phyloP scores from a whole-genome alignment of 805 yeast genomes.

The Ogataea sp. region DNA sequence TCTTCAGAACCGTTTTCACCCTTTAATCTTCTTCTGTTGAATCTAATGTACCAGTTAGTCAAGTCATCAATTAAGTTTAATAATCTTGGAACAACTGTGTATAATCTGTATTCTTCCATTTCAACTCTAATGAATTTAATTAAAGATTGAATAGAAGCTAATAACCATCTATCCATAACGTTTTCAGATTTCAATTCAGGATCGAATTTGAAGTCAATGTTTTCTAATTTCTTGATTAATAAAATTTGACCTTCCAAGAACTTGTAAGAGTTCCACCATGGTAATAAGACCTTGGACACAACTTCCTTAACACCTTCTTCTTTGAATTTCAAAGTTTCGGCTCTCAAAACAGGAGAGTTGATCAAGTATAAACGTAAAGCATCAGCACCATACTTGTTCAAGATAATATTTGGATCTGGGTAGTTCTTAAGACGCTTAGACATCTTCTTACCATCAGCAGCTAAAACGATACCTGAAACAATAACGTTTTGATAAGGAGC shows the following conservation, averaged over 20 bases:
- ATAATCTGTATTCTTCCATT: conserved; percentile 84
- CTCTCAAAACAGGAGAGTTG: conserved; percentile 95
- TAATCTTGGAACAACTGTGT: conserved; percentile 92
- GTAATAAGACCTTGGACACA: conserved; percentile 88
- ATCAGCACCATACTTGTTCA: conserved; percentile 93
- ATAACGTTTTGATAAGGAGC: conserved; percentile 95
- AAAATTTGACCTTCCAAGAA: conserved; percentile 94
- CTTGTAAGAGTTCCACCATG: conserved; percentile 98
- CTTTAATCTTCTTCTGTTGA: conserved; percentile 96
- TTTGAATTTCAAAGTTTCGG: conserved; percentile 92
- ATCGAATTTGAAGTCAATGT: conserved; percentile 66
- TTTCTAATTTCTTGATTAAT: conserved; percentile 67
- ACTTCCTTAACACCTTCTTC: conserved; percentile 99
- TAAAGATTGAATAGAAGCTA: conserved; percentile 93
- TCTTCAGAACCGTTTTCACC: conserved; percentile 86
- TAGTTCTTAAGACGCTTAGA: conserved; percentile 96
- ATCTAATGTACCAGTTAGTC: conserved; percentile 98
- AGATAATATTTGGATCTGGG: conserved; percentile 84
- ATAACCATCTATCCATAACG: conserved; percentile 96
- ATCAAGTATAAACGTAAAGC: conserved; percentile 92
- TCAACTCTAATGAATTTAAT: conserved; percentile 80
- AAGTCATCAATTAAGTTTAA: conserved; percentile 84
- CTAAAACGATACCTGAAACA: conserved; percentile 93
- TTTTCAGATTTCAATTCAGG: conserved; percentile 58
- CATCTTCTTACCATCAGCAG: conserved; percentile 99